Evolutionary conservation across 192 early-diverging fungal species (phyloP), one percentile per base, ranked within the genome.

Genomic region (Phycomyces blakesleeanus): DNA sequence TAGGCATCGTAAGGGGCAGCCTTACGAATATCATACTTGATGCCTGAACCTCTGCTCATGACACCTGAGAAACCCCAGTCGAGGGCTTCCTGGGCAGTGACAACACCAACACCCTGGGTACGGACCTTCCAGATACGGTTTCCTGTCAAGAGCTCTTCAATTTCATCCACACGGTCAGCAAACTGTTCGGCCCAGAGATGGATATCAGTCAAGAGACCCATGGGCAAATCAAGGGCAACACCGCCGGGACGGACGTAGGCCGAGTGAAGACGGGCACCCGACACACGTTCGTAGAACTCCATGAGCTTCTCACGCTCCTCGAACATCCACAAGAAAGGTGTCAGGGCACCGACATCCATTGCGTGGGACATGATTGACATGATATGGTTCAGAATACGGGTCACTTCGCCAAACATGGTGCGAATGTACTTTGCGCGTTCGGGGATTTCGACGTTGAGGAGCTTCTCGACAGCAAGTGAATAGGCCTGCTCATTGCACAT

Each of bases 401-500:
- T 98, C 67, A 98, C 95, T 79, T 98, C 97, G 68, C 80, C 97
- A 85, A 97, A 97, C 76, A 98, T 74, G 62, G 92, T 94, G 42
- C 97, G 93, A 69, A 98, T 98, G 71, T 94, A 97, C 76, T 97
- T 96, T 16, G 90, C 91, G 41, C 97, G 90, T 55, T 83, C 66
- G 27, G 97, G 97, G 34, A 97, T 86, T 21, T 98, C 93, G 68
- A 98, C 92, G 86, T 98, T 98, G 55, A 98, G 86, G 38, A 98
- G 83, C 74, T 98, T 98, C 76, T 98, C 97, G 14, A 97, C 93
- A 26, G 97, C 95, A 39, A 98, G 82, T 49, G 95, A 96, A 77
- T 97, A 98, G 11, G 89, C 89, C 81, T 97, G 91, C 79, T 98
- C 97, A 81, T 98, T 98, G 62, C 87, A 89, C 97, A 98, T 98